Conservation (phyloP, 1,284 basidiomycete species). For the Marasmius sp. region DNA sequence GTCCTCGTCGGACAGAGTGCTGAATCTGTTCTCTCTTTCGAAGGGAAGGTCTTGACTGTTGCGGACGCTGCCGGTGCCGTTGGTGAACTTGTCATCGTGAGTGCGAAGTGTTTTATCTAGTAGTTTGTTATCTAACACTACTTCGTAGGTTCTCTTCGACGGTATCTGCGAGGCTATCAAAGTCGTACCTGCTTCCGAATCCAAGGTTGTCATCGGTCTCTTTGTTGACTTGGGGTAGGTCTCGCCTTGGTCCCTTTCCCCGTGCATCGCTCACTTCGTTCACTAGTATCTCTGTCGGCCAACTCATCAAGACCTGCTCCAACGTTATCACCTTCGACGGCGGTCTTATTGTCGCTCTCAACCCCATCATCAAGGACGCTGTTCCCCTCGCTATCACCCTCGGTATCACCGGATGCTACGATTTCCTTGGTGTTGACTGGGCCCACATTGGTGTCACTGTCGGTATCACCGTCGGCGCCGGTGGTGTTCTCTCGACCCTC, state of each 20-base stretch:
- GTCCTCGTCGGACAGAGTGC: not conserved
- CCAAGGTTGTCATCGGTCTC: not conserved
- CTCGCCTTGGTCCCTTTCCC: not conserved
- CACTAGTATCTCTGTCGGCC: not conserved
- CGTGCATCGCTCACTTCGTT: not conserved
- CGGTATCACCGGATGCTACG: not conserved
- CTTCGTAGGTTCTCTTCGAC: not conserved
- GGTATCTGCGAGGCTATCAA: not conserved
- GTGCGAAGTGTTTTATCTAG: not conserved
- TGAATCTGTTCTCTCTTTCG: not conserved
- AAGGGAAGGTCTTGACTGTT: not conserved
- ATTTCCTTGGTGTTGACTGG: not conserved
- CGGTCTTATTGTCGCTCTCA: not conserved
- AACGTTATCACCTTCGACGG: slow-evolving; percentile 1
- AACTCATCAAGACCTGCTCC: not conserved
- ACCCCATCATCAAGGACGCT: not conserved
- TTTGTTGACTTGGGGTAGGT: not conserved
- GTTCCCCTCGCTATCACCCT: not conserved
- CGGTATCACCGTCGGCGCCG: not conserved
- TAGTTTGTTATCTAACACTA: not conserved
- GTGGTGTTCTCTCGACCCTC: not conserved
- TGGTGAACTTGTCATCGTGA: not conserved
- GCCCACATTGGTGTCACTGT: not conserved
- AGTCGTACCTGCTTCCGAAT: not conserved
- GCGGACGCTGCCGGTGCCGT: not conserved